phyloP scores from a whole-genome alignment of 345 rosid genomes.

The Citrus sinensis region DVS_A1.0 CM039162.1:21993501-21994000 shows the following conservation, averaged over 20 bases:
- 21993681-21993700: not conserved
- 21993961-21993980: not conserved
- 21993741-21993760: not conserved
- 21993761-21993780: not conserved
- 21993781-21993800: not conserved
- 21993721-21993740: not conserved
- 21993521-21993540: not conserved
- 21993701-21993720: not conserved
- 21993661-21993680: not conserved
- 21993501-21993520: not conserved
- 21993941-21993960: not conserved
- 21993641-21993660: not conserved
- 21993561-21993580: not conserved
- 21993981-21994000: not conserved
- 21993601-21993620: not conserved
- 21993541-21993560: not conserved
- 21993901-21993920: not conserved
- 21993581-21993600: not conserved
- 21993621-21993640: not conserved
- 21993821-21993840: not conserved
- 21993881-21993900: not conserved
- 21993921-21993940: not conserved
- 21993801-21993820: constrained; percentile 5
- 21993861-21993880: not conserved
- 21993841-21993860: not conserved